phyloP scores from a whole-genome alignment of 2,329 filamentous ascomycete species.

The Parafenestella ontariensis region DNA sequence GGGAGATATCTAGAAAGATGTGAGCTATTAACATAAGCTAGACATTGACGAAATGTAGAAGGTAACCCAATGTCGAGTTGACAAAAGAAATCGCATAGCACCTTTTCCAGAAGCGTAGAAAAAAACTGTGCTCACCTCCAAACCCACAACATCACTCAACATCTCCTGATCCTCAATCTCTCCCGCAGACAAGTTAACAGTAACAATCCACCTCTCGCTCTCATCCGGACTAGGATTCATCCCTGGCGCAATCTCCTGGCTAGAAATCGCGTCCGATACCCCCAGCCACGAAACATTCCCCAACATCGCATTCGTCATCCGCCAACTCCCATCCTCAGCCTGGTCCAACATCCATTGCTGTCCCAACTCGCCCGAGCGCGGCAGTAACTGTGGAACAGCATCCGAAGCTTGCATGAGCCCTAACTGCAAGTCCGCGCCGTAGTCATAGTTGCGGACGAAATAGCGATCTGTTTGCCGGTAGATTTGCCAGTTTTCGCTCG shows the following conservation, averaged over 20 bases:
- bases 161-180: not conserved
- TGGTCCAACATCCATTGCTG: not conserved
- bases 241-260: not conserved
- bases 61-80: not conserved
- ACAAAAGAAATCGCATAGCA: not conserved
- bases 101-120: not conserved
- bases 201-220: not conserved
- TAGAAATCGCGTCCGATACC: not conserved
- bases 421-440: constrained; percentile 15
- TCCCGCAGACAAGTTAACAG: not conserved
- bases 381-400: not conserved
- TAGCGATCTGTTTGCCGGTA: constrained; percentile 19
- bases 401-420: constrained; percentile 2
- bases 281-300: not conserved
- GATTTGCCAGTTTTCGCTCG: constrained; percentile 26
- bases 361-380: not conserved
- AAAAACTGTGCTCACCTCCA: not conserved
- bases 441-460: constrained; percentile 29
- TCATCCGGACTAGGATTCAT: not conserved
- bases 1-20: not conserved
- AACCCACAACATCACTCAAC: not conserved
- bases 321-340: not conserved
- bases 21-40: not conserved
- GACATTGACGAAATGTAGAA: not conserved
- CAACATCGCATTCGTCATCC: not conserved